These are phyloP conservation scores for Pterula multifida DNA, from an alignment of 1,284 basidiomycete species.

Conservation along the genomic window DNA sequence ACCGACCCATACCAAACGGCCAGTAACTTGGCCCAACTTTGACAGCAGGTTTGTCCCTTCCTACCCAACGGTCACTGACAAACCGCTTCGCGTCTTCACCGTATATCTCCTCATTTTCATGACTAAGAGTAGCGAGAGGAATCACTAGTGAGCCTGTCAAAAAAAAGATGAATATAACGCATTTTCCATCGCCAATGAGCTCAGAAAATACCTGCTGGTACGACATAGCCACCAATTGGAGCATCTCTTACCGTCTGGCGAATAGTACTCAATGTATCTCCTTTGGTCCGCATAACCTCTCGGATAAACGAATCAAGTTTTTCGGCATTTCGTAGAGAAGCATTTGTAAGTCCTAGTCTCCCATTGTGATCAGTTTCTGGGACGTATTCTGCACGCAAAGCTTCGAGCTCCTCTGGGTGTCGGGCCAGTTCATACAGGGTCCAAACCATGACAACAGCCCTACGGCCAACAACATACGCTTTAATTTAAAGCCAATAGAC, in stretches of 20 bases:
- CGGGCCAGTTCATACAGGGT: constrained; percentile 16
- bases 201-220: constrained; percentile 19
- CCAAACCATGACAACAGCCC: constrained; percentile 24
- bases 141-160: constrained; percentile 17
- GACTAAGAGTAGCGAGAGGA: constrained; percentile 20
- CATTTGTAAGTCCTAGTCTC: constrained; percentile 16
- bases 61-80: constrained; percentile 22
- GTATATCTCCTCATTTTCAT: constrained; percentile 18
- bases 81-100: constrained; percentile 19
- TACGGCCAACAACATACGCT: constrained; percentile 5
- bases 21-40: constrained; percentile 21
- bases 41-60: constrained; percentile 17
- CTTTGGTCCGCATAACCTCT: constrained; percentile 26
- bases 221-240: constrained; percentile 19
- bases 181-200: not conserved
- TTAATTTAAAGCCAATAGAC: not conserved
- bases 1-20: constrained; percentile 21
- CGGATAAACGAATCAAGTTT: constrained; percentile 25
- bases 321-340: constrained; percentile 19
- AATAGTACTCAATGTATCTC: constrained; percentile 22
- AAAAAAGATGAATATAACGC: not conserved
- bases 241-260: constrained; percentile 20
- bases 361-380: constrained; percentile 16
- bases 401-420: constrained; percentile 13
- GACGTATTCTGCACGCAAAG: constrained; percentile 14